Evolutionary conservation across 148 eudicot species (phyloP).

Genomic region (Spergularia bocconei): DNA sequence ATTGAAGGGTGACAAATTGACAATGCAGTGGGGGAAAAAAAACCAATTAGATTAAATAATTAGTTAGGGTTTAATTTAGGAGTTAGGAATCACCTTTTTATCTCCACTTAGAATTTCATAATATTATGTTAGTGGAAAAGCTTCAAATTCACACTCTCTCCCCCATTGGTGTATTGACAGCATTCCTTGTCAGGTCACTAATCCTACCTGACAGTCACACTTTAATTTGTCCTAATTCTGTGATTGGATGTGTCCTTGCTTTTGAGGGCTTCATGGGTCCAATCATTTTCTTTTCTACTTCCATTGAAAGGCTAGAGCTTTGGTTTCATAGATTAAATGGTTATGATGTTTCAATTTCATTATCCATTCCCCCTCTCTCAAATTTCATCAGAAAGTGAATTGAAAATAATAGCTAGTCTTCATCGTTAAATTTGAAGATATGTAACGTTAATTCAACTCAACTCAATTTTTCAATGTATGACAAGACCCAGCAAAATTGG

Average conservation of each 20-base stretch:
- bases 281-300: slow-evolving; percentile 10
- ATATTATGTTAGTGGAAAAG: slow-evolving; percentile 17
- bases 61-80: slow-evolving; percentile 12
- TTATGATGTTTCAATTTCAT: no score
- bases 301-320: no score
- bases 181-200: slow-evolving; percentile 29
- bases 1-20: no score
- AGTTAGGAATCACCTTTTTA: slow-evolving; percentile 33
- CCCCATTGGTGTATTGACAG: slow-evolving; percentile 19
- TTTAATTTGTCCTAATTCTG: slow-evolving; percentile 32
- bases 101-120: slow-evolving; percentile 30
- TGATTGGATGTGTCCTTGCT: slow-evolving; percentile 28
- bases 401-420: no score
- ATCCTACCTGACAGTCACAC: slow-evolving; percentile 29
- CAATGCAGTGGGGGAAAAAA: neutral
- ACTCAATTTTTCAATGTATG: no score
- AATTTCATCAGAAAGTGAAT: no score
- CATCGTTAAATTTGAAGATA: no score
- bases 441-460: no score
- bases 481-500: no score
- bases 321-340: no score
- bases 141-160: slow-evolving; percentile 24
- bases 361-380: no score
- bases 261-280: slow-evolving; percentile 18
- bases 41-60: neutral